A percentile compares a stretch with the other conserved stretches of the same genome.
Conservation (phyloP, 305 asterid genomes). For the Fraxinus paxiana region DNA sequence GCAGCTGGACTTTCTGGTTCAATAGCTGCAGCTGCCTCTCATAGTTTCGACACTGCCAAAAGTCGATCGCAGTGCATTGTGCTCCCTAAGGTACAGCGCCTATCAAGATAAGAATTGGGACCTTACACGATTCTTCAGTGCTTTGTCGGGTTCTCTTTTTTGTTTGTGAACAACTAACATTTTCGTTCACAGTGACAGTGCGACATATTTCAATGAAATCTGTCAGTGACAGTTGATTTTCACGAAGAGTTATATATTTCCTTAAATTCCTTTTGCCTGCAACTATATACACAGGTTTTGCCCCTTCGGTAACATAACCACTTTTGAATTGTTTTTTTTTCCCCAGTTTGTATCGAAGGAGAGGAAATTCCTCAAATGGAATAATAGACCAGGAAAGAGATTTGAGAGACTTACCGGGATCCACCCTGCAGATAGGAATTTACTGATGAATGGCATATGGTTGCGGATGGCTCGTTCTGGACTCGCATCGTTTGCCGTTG, state of each 20-base stretch:
- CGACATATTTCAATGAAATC: background rate
- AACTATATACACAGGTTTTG: background rate
- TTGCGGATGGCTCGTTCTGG: constrained; percentile 89
- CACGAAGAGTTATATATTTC: background rate
- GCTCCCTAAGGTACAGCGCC: constrained; percentile 66
- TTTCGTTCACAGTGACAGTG: background rate
- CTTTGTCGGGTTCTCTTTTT: background rate
- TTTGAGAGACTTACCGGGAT: constrained; percentile 83
- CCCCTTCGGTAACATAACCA: background rate
- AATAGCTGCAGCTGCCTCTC: constrained; percentile 91
- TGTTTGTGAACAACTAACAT: background rate
- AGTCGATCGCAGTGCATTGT: constrained; percentile 79
- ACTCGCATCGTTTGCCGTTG: constrained; percentile 60
- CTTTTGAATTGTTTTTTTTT: constrained; percentile 14
- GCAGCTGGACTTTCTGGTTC: constrained; percentile 95
- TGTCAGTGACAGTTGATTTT: background rate
- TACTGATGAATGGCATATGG: constrained; percentile 64
- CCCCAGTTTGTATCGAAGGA: constrained; percentile 76
- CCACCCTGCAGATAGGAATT: constrained; percentile 76
- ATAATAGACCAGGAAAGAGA: constrained; percentile 59
- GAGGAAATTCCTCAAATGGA: constrained; percentile 80
- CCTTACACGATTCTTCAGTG: constrained; percentile 1
- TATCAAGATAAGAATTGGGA: constrained; percentile 13
- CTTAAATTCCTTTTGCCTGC: background rate
- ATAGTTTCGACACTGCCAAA: constrained; percentile 87